phyloP scores from a whole-genome alignment of 441 rosid genomes.

The Erodium texanum region DNA sequence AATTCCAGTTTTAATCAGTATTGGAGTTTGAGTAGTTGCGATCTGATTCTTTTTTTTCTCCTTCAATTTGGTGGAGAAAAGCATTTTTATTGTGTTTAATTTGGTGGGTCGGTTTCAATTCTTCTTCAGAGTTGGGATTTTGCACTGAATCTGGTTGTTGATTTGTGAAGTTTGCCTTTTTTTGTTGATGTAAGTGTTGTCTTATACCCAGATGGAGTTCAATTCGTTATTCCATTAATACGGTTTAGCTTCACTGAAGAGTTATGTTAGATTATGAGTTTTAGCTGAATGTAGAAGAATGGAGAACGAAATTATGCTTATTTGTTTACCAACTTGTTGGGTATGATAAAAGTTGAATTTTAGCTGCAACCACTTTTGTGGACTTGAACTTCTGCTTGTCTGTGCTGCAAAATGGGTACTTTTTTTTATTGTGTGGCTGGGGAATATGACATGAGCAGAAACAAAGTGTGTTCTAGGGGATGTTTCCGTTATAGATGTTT shows the following conservation, averaged over 20 bases:
- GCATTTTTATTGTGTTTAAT: not conserved
- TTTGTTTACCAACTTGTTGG: not conserved
- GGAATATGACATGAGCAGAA: not conserved
- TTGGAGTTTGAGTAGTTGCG: not conserved
- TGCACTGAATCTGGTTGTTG: not conserved
- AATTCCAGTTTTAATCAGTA: not conserved
- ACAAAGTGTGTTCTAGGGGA: not conserved
- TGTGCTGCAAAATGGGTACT: not conserved
- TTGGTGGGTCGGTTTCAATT: conserved; percentile 1
- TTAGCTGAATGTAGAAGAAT: not conserved
- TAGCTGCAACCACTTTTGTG: not conserved
- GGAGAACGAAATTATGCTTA: not conserved
- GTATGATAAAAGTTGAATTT: not conserved
- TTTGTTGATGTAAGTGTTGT: not conserved
- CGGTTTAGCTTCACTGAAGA: not conserved
- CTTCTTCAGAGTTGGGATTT: not conserved
- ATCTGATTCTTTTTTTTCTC: not conserved
- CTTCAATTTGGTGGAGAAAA: not conserved
- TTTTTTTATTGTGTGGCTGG: not conserved
- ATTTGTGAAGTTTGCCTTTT: not conserved
- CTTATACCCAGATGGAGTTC: not conserved
- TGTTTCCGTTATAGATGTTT: not conserved
- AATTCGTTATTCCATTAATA: not conserved
- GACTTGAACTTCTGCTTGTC: conserved; percentile 1
- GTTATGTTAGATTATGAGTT: not conserved